phyloP scores from a whole-genome alignment of 371 early-diverging fungal species.

The Mucor indicus region DNA sequence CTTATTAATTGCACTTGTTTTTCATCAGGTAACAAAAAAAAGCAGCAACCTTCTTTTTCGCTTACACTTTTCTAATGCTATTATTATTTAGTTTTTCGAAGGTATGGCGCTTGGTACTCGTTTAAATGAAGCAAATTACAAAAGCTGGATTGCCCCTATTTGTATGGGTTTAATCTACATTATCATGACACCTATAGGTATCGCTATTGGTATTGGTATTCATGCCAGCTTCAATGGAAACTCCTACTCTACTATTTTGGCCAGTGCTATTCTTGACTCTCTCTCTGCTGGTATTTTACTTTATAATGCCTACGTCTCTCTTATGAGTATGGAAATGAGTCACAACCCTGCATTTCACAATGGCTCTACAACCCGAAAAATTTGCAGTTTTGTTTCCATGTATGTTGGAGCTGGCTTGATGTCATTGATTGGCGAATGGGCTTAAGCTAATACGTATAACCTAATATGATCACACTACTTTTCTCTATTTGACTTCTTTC shows the following conservation, averaged over 20 bases:
- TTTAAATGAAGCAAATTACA: constrained; percentile 66
- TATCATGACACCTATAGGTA: constrained; percentile 73
- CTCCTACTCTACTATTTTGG: constrained; percentile 51
- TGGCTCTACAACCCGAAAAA: constrained; percentile 33
- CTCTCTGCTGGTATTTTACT: constrained; percentile 78
- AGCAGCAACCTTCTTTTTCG: no score
- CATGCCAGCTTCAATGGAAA: constrained; percentile 56
- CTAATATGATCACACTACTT: no score
- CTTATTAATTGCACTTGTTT: constrained; percentile 77
- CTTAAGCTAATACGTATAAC: constrained; percentile 25
- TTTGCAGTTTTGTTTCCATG: constrained; percentile 49
- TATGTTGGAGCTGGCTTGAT: constrained; percentile 66
- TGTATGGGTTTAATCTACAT: constrained; percentile 42
- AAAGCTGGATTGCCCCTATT: constrained; percentile 28
- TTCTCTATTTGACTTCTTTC: no score
- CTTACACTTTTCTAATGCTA: no score
- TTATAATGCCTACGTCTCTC: constrained; percentile 73
- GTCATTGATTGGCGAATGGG: constrained; percentile 72
- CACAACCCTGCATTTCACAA: constrained; percentile 53
- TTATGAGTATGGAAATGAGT: constrained; percentile 69
- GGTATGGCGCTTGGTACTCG: constrained; percentile 82
- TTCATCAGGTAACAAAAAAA: constrained; percentile 71
- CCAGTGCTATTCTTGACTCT: constrained; percentile 75
- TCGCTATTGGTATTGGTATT: constrained; percentile 73
- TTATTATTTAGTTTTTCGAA: constrained; percentile 78